Evolutionary conservation across 192 early-diverging fungal genomes (phyloP), one percentile per base, ranked within the genome.

Genomic region (Geranomyces variabilis): DNA sequence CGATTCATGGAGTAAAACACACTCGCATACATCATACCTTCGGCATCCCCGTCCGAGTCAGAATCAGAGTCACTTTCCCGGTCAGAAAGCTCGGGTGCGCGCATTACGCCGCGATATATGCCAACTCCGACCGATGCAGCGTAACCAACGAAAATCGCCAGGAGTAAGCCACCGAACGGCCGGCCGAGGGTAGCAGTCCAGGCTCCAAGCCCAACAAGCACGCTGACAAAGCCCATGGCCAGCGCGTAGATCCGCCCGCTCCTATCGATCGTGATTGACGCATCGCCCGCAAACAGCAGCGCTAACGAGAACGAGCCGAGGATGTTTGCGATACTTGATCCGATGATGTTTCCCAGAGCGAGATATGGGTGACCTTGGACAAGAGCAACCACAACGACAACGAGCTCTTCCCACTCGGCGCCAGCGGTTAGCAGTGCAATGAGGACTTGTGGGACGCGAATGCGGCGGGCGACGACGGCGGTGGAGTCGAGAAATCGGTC

Each of bases 361-460:
- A 65, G 43, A 29, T 45, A 28, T 22, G 22, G 22, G 44, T 65
- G 63, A 5, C 63, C 63, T 21, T 65, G 63, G 4, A 36, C 63
- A 5, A 65, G 36, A n/a, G 63, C 63, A 26, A 47, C 63, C 4
- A 45, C 30, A 21, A 47, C 45, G 36, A 65, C 63, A 6, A 36
- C 63, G 13, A 65, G 63, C 45, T 65, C 63, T 21, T 65, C 63
- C 36, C 36, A 65, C 22, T 65, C 63, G 17, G 63, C 63, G 36
- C 63, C 63, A 21, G 63, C 63, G 17, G 63, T 65, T n/a, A 65
- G 63, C 3, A 65, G 63, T 5, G 63, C 63, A 22, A 65, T 46
- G n/a, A 36, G 17, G 22, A 45, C 41, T 7, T 36, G 63, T 17
- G 63, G 30, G 10, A 65, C 45, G 44, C 29, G 36, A n/a, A 65